These are phyloP conservation scores for Microbotryum saponariae DNA, from an alignment of 1,284 basidiomycete species.

Conservation along the genomic window DNA sequence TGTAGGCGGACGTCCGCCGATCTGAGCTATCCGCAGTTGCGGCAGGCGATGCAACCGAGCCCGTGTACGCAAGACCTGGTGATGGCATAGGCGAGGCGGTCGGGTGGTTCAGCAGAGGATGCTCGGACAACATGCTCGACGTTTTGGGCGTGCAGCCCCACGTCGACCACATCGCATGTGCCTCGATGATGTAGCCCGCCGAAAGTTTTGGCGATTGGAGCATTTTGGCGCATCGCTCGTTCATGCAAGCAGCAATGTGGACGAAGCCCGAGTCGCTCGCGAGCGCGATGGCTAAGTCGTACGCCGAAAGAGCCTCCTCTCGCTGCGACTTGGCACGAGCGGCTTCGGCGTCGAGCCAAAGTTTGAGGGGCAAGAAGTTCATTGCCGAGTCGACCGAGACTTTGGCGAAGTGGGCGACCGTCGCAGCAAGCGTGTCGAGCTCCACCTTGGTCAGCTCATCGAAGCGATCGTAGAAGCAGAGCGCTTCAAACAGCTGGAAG, in stretches of 20 bases:
- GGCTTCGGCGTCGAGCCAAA: conserved; percentile 28
- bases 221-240: conserved; percentile 20
- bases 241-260: conserved; percentile 18
- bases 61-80: too few relatives aligned
- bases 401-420: background rate
- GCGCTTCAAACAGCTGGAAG: conserved; percentile 57
- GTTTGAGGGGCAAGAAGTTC: conserved; percentile 17
- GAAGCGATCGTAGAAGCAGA: conserved; percentile 59
- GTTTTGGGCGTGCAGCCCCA: conserved; percentile 26
- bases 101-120: conserved; percentile 4
- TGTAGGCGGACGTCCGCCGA: too few relatives aligned
- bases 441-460: conserved; percentile 62
- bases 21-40: too few relatives aligned
- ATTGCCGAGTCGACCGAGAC: conserved; percentile 11
- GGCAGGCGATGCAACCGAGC: too few relatives aligned
- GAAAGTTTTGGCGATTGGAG: conserved; percentile 13
- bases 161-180: conserved; percentile 13
- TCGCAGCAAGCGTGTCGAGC: conserved; percentile 38
- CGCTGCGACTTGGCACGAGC: background rate
- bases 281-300: conserved; percentile 17
- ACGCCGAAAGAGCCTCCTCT: conserved; percentile 1
- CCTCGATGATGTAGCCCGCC: conserved; percentile 25
- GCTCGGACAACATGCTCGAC: background rate
- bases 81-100: too few relatives aligned
- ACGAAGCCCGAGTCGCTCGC: conserved; percentile 1